Base-by-base conservation (phyloP, 1,284 basidiomycete species). In the Sanghuangporus weigelae region DNA sequence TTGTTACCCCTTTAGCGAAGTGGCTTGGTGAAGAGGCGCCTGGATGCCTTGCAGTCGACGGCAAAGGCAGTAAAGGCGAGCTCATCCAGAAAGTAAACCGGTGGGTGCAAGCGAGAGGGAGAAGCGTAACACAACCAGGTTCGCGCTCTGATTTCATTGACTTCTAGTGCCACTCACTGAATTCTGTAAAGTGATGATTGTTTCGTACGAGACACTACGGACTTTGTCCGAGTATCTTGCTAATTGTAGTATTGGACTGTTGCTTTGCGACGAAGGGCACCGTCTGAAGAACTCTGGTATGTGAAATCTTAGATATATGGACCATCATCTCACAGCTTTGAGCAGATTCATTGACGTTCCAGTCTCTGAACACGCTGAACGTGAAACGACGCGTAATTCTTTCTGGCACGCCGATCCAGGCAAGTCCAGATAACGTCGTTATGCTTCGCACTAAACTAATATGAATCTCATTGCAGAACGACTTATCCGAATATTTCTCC, bases 261-360 rank as follows among this genome's bases (percentile, higher is more conserved):
- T 99, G 7, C 85, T 99, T 8, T 97, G 95, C 67, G 96, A 99
- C 71, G 96, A 99, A 78, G 96, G 97, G 1, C 96, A 99, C 77
- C 84, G 96, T 44, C 78, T 99, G 66, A 99, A 99, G 80, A 99
- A 99, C 72, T 92, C 94, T 53, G 93, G 94, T 92, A 66, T 67
- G 81, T 74, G 12, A 19, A 19, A 46, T 7, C 7, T n/a, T 19
- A 51, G 38, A 19, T 23, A n/a, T 48, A 38, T n/a, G 8, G 16
- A 23, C 39, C 35, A 38, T 39, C 5, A 8, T 23, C 35, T 39
- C 10, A 46, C 16, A n/a, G 10, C 21, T 38, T 38, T 62, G 16
- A 35, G 7, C 71, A 93, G 94, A 95, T 59, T 93, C 92, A 1
- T 81, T 87, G 53, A 99, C 97, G 0, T 99, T 96, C 75, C 88